A percentile compares a stretch with the other conserved stretches of the same genome.
Conservation (phyloP, 2,329 filamentous ascomycete species). For the Trichoderma sp. region DNA sequence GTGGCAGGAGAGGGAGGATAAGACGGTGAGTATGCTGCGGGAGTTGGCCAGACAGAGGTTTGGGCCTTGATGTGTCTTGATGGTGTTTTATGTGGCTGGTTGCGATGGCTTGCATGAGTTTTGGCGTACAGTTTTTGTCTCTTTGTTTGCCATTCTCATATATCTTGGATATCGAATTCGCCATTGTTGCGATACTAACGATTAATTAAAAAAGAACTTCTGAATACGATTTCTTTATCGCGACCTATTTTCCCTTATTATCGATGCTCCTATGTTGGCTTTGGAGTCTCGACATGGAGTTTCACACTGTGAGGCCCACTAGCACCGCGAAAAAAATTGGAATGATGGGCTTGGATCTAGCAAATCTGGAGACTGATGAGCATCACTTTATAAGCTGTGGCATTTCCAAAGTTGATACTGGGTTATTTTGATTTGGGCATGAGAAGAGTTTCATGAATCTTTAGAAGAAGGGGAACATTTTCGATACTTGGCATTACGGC, state of each 20-base stretch:
- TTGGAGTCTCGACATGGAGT: not conserved
- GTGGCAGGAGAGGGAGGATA: slow-evolving; percentile 77
- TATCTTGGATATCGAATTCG: not conserved
- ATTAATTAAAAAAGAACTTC: not conserved
- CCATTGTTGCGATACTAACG: not conserved
- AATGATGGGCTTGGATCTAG: slow-evolving; percentile 3
- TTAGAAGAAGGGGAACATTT: not conserved
- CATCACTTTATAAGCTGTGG: not conserved
- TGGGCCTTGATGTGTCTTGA: slow-evolving; percentile 53
- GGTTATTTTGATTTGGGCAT: not conserved
- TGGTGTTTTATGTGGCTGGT: not conserved
- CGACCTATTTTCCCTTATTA: not conserved
- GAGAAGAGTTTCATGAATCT: not conserved
- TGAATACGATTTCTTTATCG: not conserved
- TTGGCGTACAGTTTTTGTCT: not conserved
- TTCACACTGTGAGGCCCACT: slow-evolving; percentile 30
- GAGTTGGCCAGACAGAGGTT: slow-evolving; percentile 79
- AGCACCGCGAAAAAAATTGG: slow-evolving; percentile 24
- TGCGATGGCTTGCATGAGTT: not conserved
- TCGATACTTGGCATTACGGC: not conserved
- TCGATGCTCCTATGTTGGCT: not conserved
- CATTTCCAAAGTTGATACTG: not conserved
- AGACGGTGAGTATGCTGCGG: slow-evolving; percentile 80
- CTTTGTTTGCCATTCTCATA: not conserved
- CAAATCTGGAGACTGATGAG: slow-evolving; percentile 1